These are phyloP conservation scores for Fusarium xylarioides DNA, from an alignment of 2,329 filamentous ascomycete genomes.

Conservation along the genomic window DNA sequence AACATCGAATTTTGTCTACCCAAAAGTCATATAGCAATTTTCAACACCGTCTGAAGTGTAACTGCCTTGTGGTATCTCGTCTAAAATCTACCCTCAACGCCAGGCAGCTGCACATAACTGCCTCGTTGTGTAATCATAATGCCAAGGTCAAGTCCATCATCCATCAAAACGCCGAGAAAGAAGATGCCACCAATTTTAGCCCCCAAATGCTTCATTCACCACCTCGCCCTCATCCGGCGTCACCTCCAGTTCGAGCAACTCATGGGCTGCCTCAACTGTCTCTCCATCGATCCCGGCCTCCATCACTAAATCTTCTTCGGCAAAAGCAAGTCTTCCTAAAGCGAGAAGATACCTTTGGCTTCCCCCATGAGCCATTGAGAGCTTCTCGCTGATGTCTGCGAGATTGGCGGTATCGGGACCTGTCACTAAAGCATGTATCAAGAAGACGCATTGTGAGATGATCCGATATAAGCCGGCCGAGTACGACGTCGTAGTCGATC, in stretches of 20 bases:
- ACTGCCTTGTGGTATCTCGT: conserved; percentile 23
- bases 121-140: background rate
- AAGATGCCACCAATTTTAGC: conserved; percentile 31
- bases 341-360: conserved; percentile 84
- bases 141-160: background rate
- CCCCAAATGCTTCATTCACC: conserved; percentile 53
- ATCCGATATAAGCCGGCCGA: conserved; percentile 53
- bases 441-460: conserved; percentile 57
- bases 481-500: conserved; percentile 26
- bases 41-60: background rate
- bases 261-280: conserved; percentile 82
- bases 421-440: conserved; percentile 64
- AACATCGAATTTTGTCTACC: background rate
- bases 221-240: conserved; percentile 74
- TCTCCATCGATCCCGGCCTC: conserved; percentile 81
- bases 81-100: conserved; percentile 14
- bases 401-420: conserved; percentile 55
- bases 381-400: conserved; percentile 74
- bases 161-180: conserved; percentile 28
- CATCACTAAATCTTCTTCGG: conserved; percentile 78
- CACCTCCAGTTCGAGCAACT: conserved; percentile 80
- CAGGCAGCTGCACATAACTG: background rate
- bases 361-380: conserved; percentile 74
- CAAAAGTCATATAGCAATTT: background rate
- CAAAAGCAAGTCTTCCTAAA: conserved; percentile 85